These are phyloP conservation scores for Anthostomella pinea DNA, from an alignment of 2,329 filamentous ascomycete species.

Conservation along the genomic window DNA sequence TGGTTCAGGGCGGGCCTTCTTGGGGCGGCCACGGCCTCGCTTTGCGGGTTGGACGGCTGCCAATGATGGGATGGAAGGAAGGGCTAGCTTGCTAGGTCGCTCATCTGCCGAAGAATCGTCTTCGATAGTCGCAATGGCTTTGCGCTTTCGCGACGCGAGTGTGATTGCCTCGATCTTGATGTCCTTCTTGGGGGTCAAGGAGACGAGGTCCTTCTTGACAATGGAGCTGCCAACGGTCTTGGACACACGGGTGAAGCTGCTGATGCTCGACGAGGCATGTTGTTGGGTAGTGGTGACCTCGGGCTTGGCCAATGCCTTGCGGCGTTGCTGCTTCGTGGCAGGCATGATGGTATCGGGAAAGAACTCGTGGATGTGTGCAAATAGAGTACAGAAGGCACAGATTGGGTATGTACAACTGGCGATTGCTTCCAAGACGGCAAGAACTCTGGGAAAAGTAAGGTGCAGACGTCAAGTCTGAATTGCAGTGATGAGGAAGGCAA, in stretches of 20 bases:
- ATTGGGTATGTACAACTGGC: background rate
- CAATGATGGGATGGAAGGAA: slow-evolving; percentile 9
- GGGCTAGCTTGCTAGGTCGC: slow-evolving; percentile 17
- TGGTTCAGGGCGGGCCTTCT: slow-evolving; percentile 25
- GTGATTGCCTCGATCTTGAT: slow-evolving; percentile 39
- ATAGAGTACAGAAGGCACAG: background rate
- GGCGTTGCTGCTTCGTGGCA: slow-evolving; percentile 28
- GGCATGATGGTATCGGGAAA: slow-evolving; percentile 23
- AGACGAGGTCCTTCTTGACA: slow-evolving; percentile 34
- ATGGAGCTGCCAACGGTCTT: slow-evolving; percentile 37
- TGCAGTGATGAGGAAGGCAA: background rate
- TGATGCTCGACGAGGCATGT: slow-evolving; percentile 36
- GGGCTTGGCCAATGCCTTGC: slow-evolving; percentile 19
- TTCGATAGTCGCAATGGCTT: slow-evolving; percentile 27
- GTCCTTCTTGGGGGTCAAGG: slow-evolving; percentile 38
- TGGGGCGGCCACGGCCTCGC: slow-evolving; percentile 29
- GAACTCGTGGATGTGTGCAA: background rate
- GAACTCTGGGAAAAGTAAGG: background rate
- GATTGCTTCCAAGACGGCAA: background rate
- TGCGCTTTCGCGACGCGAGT: slow-evolving; percentile 35
- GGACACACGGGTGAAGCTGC: slow-evolving; percentile 46
- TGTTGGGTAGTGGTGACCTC: slow-evolving; percentile 24
- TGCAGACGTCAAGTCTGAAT: background rate
- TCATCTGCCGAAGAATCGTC: slow-evolving; percentile 32
- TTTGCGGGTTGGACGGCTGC: slow-evolving; percentile 17